Conservation (phyloP, 139 green algal genomes). For the Nannochloris sp. region DNA sequence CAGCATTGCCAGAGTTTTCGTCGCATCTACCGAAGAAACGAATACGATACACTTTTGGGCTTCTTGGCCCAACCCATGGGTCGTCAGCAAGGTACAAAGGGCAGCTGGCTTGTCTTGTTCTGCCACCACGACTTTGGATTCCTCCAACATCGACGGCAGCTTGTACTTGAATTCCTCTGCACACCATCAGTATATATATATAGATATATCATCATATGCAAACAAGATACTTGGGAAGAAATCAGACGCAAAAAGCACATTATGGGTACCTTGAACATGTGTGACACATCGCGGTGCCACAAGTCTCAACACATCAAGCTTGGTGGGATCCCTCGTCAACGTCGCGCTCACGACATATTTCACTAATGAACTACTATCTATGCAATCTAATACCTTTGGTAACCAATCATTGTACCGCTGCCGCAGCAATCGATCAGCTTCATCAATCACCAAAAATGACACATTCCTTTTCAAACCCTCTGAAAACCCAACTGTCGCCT, state of each 20-base stretch:
- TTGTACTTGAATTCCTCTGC: slow-evolving; percentile 41
- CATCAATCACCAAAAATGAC: slow-evolving; percentile 80
- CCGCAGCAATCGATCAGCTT: slow-evolving; percentile 82
- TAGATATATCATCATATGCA: not conserved
- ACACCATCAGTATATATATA: not conserved
- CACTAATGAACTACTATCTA: not conserved
- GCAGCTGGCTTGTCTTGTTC: slow-evolving; percentile 56
- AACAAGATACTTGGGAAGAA: not conserved
- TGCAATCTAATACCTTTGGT: slow-evolving; percentile 41
- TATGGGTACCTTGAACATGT: slow-evolving; percentile 1
- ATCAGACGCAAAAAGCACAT: not conserved
- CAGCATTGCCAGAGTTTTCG: slow-evolving; percentile 38
- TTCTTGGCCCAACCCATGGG: slow-evolving; percentile 13
- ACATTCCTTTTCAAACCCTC: slow-evolving; percentile 18
- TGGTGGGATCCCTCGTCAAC: slow-evolving; percentile 81
- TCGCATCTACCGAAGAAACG: slow-evolving; percentile 68
- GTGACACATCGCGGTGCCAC: slow-evolving; percentile 69
- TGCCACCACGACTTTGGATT: slow-evolving; percentile 64
- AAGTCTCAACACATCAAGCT: slow-evolving; percentile 64
- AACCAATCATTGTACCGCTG: slow-evolving; percentile 94
- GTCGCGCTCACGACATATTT: slow-evolving; percentile 88
- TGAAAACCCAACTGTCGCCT: slow-evolving; percentile 38
- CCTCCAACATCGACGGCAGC: slow-evolving; percentile 58
- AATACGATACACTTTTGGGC: slow-evolving; percentile 67
- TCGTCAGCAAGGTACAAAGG: slow-evolving; percentile 57